These are phyloP conservation scores for Samsoniella hepiali DNA, from an alignment of 2,329 filamentous ascomycete genomes.

Conservation along the genomic window DNA sequence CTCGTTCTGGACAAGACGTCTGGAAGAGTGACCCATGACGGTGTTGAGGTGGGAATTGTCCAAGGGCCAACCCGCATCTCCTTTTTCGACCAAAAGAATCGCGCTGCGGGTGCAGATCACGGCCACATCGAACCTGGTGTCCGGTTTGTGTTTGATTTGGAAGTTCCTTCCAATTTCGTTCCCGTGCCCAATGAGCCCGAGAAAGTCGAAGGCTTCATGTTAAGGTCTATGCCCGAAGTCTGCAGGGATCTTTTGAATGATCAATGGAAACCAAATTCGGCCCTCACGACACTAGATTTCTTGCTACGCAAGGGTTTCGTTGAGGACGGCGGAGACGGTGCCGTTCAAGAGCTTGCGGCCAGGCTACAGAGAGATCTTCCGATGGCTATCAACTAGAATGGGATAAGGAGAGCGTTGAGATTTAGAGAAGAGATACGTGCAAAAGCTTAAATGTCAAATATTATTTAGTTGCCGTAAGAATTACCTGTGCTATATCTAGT, in stretches of 20 bases:
- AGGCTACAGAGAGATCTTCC: conserved; percentile 18
- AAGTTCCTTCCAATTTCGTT: conserved; percentile 26
- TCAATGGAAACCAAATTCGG: conserved; percentile 39
- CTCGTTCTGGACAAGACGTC: conserved; percentile 17
- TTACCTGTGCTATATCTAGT: neutral
- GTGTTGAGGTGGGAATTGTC: conserved; percentile 25
- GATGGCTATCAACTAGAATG: neutral
- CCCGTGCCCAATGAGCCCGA: conserved; percentile 27
- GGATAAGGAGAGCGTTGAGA: neutral
- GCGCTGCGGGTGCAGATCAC: conserved; percentile 28
- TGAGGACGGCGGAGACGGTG: conserved; percentile 25
- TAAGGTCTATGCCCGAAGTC: conserved; percentile 30
- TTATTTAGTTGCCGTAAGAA: neutral
- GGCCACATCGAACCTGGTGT: conserved; percentile 38
- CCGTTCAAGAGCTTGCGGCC: neutral
- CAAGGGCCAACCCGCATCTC: conserved; percentile 27
- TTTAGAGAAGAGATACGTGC: neutral
- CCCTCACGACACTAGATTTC: conserved; percentile 39
- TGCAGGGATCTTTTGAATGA: conserved; percentile 10
- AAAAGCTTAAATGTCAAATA: neutral
- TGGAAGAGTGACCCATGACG: conserved; percentile 20
- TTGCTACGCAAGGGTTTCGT: conserved; percentile 31
- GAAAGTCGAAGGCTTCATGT: conserved; percentile 29
- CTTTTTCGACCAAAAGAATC: conserved; percentile 35
- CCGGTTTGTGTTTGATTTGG: conserved; percentile 37